Base-by-base conservation (phyloP, 2,329 filamentous ascomycete species). In the Colletotrichum incanum region DNA sequence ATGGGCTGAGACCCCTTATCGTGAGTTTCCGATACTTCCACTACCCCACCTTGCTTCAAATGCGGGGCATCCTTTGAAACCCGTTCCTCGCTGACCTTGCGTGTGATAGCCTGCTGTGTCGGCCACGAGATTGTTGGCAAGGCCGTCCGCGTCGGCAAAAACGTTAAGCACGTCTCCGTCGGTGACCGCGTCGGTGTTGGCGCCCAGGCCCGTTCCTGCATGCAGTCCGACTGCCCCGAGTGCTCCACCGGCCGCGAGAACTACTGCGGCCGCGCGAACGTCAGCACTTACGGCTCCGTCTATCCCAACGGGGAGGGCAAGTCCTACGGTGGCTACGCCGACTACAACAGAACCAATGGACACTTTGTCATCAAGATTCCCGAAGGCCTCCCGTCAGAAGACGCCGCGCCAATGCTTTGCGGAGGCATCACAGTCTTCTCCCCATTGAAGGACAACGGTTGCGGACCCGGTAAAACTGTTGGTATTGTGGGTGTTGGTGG, bases 401-500 rank as follows among this genome's bases (percentile, higher is more conserved):
- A 81, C 52, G 84, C 84, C 2, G 86, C 92, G 26, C 92, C 92
- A 3, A 90, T 94, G 88, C 84, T 94, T 39, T 94, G 93, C 77
- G 93, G 88, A 31, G 92, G 93, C 14, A 86, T 94, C 41, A 94
- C 93, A 0, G 84, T 92, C 7, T 94, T 87, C 78, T 84, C 86
- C 12, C 92, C 93, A 0, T 80, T 94, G 54, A 84, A 84, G 76
- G 85, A 89, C 59, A 88, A 92, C 74, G 89, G 89, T 1, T 89
- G 87, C 60, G 93, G 92, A 0, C 91, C 91, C 0, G 92, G 91
- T 12, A 93, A 91, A 81, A 86, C 80, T 23, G 89, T 94, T 1
- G 92, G 89, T 0, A 88, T 94, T 69, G 84, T 93, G 14, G 92
- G 92, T 2, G 84, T 94, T 12, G 92, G 92, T 5, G 92, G 92